These are phyloP conservation scores for Aspergillus nomiae DNA, from an alignment of 2,329 filamentous ascomycete genomes.

Conservation along the genomic window DNA sequence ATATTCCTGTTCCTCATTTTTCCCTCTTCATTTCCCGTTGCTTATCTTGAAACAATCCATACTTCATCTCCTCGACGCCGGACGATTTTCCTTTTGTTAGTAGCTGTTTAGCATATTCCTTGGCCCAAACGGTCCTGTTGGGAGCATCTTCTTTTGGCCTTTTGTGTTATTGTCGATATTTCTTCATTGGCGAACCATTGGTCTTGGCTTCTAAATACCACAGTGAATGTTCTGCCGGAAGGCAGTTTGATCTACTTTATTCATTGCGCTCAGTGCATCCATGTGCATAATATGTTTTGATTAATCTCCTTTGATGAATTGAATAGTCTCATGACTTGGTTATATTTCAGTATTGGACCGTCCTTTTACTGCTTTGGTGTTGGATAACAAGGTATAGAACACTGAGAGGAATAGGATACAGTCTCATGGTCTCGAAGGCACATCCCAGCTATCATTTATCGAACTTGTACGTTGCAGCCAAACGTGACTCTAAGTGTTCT, in stretches of 20 bases:
- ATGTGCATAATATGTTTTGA: slow-evolving; percentile 17
- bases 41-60: neutral
- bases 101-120: slow-evolving; percentile 28
- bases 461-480: slow-evolving; percentile 61
- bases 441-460: slow-evolving; percentile 20
- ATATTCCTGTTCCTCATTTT: slow-evolving; percentile 1
- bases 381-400: neutral
- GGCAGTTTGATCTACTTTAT: slow-evolving; percentile 14
- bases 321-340: slow-evolving; percentile 12
- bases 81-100: slow-evolving; percentile 39
- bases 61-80: slow-evolving; percentile 17
- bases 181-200: slow-evolving; percentile 16
- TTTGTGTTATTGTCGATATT: slow-evolving; percentile 2
- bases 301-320: slow-evolving; percentile 11
- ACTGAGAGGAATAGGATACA: neutral
- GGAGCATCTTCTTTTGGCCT: slow-evolving; percentile 23
- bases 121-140: slow-evolving; percentile 18
- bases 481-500: slow-evolving; percentile 59
- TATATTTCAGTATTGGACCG: neutral
- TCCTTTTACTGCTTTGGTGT: neutral
- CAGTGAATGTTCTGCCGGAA: slow-evolving; percentile 21
- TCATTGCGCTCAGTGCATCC: slow-evolving; percentile 17
- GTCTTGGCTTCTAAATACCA: slow-evolving; percentile 9
- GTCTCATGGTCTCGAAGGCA: neutral
- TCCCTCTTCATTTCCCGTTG: slow-evolving; percentile 1